Conservation (phyloP, 2,329 filamentous ascomycete genomes). For the Colletotrichum orbiculare region DNA sequence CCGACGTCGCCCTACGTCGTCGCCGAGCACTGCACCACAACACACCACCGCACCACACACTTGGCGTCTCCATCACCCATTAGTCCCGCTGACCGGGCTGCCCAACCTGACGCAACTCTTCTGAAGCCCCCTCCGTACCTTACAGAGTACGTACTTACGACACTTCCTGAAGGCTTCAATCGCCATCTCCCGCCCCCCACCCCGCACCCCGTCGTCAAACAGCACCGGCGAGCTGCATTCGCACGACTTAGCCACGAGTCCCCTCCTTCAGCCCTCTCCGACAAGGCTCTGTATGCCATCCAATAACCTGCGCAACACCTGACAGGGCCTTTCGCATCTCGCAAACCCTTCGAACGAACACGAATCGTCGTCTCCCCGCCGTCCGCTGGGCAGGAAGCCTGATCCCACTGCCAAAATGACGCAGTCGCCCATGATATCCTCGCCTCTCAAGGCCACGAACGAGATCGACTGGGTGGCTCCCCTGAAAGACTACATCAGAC, state of each 20-base stretch:
- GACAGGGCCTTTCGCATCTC: slow-evolving; percentile 24
- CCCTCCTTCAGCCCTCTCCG: slow-evolving; percentile 27
- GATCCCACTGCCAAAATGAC: slow-evolving; percentile 64
- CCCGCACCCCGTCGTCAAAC: slow-evolving; percentile 28
- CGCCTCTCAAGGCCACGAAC: slow-evolving; percentile 92
- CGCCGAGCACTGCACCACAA: slow-evolving; percentile 5
- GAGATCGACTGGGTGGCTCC: slow-evolving; percentile 98
- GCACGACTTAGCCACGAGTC: slow-evolving; percentile 24
- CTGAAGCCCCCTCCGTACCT: slow-evolving; percentile 5
- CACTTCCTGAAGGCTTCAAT: slow-evolving; percentile 20
- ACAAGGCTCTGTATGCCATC: slow-evolving; percentile 33
- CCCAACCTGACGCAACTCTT: neutral
- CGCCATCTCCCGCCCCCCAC: slow-evolving; percentile 30
- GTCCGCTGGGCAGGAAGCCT: slow-evolving; percentile 20
- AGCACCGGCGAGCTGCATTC: slow-evolving; percentile 34
- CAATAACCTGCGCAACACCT: slow-evolving; percentile 30
- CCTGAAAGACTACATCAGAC: slow-evolving; percentile 91
- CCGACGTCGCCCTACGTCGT: slow-evolving; percentile 5
- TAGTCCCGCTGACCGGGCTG: slow-evolving; percentile 15
- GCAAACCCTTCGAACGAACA: slow-evolving; percentile 16
- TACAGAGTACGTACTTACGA: slow-evolving; percentile 29
- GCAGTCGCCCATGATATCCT: slow-evolving; percentile 94
- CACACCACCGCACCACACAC: neutral
- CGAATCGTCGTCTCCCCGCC: slow-evolving; percentile 15
- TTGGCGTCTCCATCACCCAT: slow-evolving; percentile 6